Base-by-base conservation (phyloP, 805 yeast genomes). In the Kluyveromyces lactis region DNA sequence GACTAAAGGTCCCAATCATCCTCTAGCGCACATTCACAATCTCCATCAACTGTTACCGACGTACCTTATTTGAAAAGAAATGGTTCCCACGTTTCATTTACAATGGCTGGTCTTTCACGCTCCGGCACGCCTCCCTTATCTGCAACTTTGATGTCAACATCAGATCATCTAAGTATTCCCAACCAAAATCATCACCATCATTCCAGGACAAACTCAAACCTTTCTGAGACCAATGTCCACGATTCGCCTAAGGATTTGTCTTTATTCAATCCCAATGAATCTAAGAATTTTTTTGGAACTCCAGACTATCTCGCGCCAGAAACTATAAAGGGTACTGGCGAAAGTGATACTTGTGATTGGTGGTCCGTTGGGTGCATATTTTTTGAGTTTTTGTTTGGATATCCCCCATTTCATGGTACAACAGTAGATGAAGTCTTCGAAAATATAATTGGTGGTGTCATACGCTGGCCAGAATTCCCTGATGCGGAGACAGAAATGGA, bases 271-370 rank as follows among this genome's bases (percentile, higher is more conserved):
- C 95, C 95, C 1, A 71, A 71, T 18, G 73, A 72, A 41, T 58
- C 69, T 2, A 69, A 48, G 26, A 75, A 73, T 38, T 89, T 90
- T 52, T 95, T 87, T 24, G 99, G 99, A 0, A 92, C 99, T 0
- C 99, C 99, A 0, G 98, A 92, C 58, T 92, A 92, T 60, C 71
- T 94, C 29, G 95, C 99, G 0, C 99, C 99, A 0, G 99, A 92
- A 56, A 89, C 96, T 0, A 86, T 92, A 45, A 68, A 73, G 31
- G 97, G 97, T 29, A 68, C 72, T 1, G 81, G 84, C 0, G 96
- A 90, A 56, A 84, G 79, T 44, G 87, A 78, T 46, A 74, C 79
- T 19, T 46, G 62, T 45, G 66, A 62, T 48, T 79, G 98, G 98
- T 92, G 99, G 99, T 86, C 97, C 2, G 75, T 90, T 26, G 99